A percentile compares a stretch with the other conserved stretches of the same genome.
Evolutionary conservation across 164 flowering plant genomes (phyloP).

Genomic region (Paratinospora sagittata): DNA sequence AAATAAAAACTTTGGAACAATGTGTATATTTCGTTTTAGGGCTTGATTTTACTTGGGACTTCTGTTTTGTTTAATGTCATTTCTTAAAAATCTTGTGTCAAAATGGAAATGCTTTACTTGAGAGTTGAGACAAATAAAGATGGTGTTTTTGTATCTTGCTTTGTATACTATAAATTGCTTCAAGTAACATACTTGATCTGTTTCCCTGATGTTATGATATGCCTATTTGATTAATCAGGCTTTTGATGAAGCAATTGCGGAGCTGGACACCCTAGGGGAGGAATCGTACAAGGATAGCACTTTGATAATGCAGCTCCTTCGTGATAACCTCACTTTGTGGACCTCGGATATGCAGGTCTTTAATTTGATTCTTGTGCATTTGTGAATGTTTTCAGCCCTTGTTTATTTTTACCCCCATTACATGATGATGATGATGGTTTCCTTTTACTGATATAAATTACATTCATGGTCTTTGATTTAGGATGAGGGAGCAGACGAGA

Average conservation of each 20-base stretch:
- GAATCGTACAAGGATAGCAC: slow-evolving; percentile 87
- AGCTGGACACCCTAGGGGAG: slow-evolving; percentile 74
- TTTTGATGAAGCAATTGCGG: slow-evolving; percentile 77
- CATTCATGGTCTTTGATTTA: slow-evolving; percentile 14
- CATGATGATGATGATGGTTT: neutral
- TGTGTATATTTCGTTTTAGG: neutral
- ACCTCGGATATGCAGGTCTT: slow-evolving; percentile 79
- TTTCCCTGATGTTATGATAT: neutral
- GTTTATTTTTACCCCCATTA: no score
- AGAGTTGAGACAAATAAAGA: no score
- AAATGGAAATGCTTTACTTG: neutral
- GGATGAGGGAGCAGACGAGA: slow-evolving; percentile 80
- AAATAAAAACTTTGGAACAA: no score
- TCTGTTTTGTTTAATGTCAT: neutral
- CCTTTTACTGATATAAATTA: neutral
- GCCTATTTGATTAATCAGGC: slow-evolving; percentile 35
- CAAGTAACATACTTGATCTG: neutral
- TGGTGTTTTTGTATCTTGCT: neutral
- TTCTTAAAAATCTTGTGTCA: neutral
- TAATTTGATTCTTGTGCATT: neutral
- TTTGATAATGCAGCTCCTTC: slow-evolving; percentile 84
- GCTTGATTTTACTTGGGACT: neutral
- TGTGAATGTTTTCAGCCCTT: neutral
- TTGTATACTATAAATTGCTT: neutral
- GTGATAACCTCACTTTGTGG: slow-evolving; percentile 84